Base-by-base conservation (phyloP, 495 filamentous ascomycete species). In the Lophiotrema nucula region DNA sequence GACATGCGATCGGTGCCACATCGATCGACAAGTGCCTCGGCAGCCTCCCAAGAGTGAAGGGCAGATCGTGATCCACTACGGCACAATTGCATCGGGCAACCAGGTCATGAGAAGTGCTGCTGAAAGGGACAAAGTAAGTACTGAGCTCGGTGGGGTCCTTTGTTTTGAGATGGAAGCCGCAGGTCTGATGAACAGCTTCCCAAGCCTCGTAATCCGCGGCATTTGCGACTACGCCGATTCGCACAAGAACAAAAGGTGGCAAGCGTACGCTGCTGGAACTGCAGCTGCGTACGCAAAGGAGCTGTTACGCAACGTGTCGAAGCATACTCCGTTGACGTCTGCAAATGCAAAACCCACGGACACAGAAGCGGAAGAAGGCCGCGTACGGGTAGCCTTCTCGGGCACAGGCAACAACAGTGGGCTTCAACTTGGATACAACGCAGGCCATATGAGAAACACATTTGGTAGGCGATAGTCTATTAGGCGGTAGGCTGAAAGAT, bases 121-220 rank as follows among this genome's bases (percentile, higher is more conserved):
- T 0, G 19, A 1, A 22, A 23, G 63, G 27, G 53, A 66, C 37
- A 41, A 35, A 35, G 1, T 58, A 6, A 47, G 44, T 24, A 26
- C 11, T 0, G 53, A 66, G 38, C 33, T 57, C 15, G 60, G 47
- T 13, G 37, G 43, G 4, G 53, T 66, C 2, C 47, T 66, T 13
- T 66, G 59, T 25, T 66, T 66, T 44, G 63, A 66, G 37, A 66
- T 66, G 59, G 62, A 66, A 37, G 58, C 58, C 3, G 60, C 60
- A n/a, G 60, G 60, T 2, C 43, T 56, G 27, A 61, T 60, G 49
- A 38, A 56, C 25, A 44, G 28, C 21, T 52, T 61, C 43, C 51
- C 55, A 0, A 61, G 62, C 27, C 58, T 65, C 1, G 58, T 56
- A 12, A 62, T 65, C 27, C 62, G 62, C 22, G 62, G 62, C 5